phyloP scores from a whole-genome alignment of 345 rosid genomes.

The Noccaea bulbosa region DNA sequence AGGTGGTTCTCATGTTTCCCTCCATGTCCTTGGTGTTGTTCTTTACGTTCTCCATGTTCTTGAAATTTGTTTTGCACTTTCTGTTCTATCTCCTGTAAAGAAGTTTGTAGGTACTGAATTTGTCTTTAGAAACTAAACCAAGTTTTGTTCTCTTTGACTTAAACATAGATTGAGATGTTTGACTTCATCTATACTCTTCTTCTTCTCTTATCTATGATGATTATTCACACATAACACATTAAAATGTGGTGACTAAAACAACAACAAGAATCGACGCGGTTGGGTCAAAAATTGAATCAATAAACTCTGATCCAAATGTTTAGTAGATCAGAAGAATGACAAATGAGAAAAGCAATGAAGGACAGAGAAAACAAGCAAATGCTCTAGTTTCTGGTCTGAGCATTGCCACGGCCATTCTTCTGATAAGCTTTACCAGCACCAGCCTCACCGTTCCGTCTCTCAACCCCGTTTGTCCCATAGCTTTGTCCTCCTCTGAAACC shows the following conservation, averaged over 20 bases:
- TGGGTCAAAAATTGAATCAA: not conserved
- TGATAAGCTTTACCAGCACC: conserved; percentile 46
- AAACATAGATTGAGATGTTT: too few species aligned
- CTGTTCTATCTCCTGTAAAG: not conserved
- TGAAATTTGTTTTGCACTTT: not conserved
- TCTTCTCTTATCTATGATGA: too few species aligned
- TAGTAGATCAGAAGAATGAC: not conserved
- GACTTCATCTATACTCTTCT: too few species aligned
- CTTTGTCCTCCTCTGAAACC: conserved; percentile 48
- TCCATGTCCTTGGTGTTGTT: conserved; percentile 40
- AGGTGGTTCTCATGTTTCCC: conserved; percentile 46
- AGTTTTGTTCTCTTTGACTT: not conserved
- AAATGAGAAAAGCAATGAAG: conserved; percentile 1
- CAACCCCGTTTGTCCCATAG: conserved; percentile 24
- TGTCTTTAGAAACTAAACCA: not conserved
- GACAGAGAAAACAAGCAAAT: not conserved
- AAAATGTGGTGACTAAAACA: too few species aligned
- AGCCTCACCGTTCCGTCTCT: conserved; percentile 24
- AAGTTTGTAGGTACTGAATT: conserved; percentile 15
- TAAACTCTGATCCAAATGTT: not conserved
- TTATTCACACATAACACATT: too few species aligned
- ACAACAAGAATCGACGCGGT: too few species aligned
- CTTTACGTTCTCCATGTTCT: conserved; percentile 21
- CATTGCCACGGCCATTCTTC: conserved; percentile 25
- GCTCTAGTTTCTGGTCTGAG: conserved; percentile 32